Percentiles rank a stretch among this genome's conserved stretches.
Conservation (phyloP, 192 early-diverging fungal species). For the Radiomyces spectabilis region DNA sequence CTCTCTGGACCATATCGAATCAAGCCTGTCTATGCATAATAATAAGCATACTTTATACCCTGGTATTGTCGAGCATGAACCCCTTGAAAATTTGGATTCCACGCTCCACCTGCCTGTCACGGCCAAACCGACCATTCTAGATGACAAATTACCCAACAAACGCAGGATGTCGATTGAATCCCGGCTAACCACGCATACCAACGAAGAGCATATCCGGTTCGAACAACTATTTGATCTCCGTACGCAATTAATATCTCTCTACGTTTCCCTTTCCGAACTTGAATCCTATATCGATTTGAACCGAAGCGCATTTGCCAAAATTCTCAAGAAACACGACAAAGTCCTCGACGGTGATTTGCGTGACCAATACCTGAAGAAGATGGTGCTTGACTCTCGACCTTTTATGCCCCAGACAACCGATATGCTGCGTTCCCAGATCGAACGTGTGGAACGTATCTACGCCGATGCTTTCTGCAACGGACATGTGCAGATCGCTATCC, state of each 20-base stretch:
- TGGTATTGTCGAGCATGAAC: too few relatives aligned
- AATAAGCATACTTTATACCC: too few relatives aligned
- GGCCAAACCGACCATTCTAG: neutral
- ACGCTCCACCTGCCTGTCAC: neutral
- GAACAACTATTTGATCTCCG: slow-evolving; percentile 16
- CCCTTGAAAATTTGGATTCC: slow-evolving; percentile 7
- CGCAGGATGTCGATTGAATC: slow-evolving; percentile 21
- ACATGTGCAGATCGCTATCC: slow-evolving; percentile 41
- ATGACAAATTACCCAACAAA: neutral
- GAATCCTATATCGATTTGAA: slow-evolving; percentile 81
- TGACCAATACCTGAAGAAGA: slow-evolving; percentile 31
- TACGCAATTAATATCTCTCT: slow-evolving; percentile 13
- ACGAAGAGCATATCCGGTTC: slow-evolving; percentile 7
- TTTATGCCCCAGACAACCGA: slow-evolving; percentile 48
- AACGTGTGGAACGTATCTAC: slow-evolving; percentile 49
- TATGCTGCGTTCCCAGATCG: slow-evolving; percentile 39
- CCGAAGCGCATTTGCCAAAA: slow-evolving; percentile 83
- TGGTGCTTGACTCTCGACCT: slow-evolving; percentile 46
- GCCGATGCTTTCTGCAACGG: slow-evolving; percentile 54
- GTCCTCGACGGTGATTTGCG: slow-evolving; percentile 51
- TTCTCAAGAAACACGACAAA: slow-evolving; percentile 94
- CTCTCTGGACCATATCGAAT: slow-evolving; percentile 38
- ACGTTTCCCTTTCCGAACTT: slow-evolving; percentile 68
- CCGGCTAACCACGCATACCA: slow-evolving; percentile 2
- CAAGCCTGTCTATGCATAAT: too few relatives aligned